Percentiles rank a stretch among this genome's conserved stretches.
Evolutionary conservation across 73 alveolate genomes (phyloP).

Genomic region (Paramecium primaurelia): DNA sequence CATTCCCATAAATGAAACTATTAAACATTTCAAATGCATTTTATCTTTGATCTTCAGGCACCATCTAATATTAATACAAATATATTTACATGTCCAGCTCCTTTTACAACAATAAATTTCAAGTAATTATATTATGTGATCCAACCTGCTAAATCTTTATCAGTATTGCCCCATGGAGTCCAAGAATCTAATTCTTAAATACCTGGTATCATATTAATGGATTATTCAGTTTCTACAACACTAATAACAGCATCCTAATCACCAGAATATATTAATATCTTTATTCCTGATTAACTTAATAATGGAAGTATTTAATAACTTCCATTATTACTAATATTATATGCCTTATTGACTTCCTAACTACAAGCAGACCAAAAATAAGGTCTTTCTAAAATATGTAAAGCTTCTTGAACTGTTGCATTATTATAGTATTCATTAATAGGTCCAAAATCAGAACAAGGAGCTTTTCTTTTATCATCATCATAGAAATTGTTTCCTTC

Average conservation of each 20-base stretch:
- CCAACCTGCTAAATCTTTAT: constrained; percentile 41
- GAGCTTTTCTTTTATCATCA: constrained; percentile 27
- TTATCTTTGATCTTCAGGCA: constrained; percentile 31
- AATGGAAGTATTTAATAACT: constrained; percentile 64
- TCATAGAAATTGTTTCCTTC: background rate
- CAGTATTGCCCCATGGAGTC: constrained; percentile 41
- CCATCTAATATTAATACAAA: background rate
- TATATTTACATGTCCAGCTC: constrained; percentile 43
- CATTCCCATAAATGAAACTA: background rate
- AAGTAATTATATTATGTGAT: background rate
- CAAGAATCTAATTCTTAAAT: background rate
- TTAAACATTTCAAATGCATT: constrained; percentile 35
- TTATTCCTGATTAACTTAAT: constrained; percentile 52
- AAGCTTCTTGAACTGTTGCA: background rate
- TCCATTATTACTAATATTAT: constrained; percentile 29
- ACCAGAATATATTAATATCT: constrained; percentile 74
- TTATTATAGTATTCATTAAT: background rate
- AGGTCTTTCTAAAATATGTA: background rate
- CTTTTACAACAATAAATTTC: background rate
- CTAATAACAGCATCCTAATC: constrained; percentile 79
- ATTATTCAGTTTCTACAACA: constrained; percentile 63
- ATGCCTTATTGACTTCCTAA: background rate
- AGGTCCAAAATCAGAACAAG: constrained; percentile 63
- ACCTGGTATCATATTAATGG: constrained; percentile 56
- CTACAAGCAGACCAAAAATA: constrained; percentile 3